Evolutionary conservation across 2,329 filamentous ascomycete species (phyloP), one percentile per base, ranked within the genome.

Genomic region (Lasiodiplodia citricola): DNA sequence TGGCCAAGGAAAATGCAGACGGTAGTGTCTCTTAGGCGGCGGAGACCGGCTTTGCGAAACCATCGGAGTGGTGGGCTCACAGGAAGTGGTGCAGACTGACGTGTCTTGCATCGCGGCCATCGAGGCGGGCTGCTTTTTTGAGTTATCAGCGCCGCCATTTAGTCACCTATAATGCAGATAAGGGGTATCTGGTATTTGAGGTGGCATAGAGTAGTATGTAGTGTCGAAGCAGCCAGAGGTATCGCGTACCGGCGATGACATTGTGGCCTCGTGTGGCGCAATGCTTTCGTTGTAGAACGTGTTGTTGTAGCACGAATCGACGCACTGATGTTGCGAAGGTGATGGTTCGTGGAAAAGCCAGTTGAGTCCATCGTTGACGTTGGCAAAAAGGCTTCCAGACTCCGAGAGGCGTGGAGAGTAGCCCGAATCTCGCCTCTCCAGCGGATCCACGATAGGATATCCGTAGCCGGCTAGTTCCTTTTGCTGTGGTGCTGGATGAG

Each of bases 111-210:
- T 64, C 47, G 60, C 13, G 25, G 52, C 60, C 28, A 52, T 25
- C 47, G 23, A n/a, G 3, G 25, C 38, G 8, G n/a, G 4, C 25
- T 52, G 44, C 11, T 31, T 25, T 31, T 52, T 4, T 7, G 21
- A 28, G n/a, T 56, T 51, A 51, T 5, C 25, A 44, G n/a, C 37
- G 56, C 63, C 56, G 23, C 51, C 63, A 47, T 66, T 47, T 56
- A 66, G 63, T 66, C 63, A 66, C 50, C 63, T 55, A 47, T 25
- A 51, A 13, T 35, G 37, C 37, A n/a, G 63, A 66, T 66, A 56
- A 55, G 51, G 63, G 10, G 52, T 44, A 21, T 41, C 63, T 7
- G 63, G 63, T n/a, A 52, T 56, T 14, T 51, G 63, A 56, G 63
- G 63, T 14, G 35, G 51, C 44, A 35, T 21, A 3, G 51, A 66